Conservation (phyloP, 1,284 basidiomycete species). For the Wallemia ichthyophaga region DNA sequence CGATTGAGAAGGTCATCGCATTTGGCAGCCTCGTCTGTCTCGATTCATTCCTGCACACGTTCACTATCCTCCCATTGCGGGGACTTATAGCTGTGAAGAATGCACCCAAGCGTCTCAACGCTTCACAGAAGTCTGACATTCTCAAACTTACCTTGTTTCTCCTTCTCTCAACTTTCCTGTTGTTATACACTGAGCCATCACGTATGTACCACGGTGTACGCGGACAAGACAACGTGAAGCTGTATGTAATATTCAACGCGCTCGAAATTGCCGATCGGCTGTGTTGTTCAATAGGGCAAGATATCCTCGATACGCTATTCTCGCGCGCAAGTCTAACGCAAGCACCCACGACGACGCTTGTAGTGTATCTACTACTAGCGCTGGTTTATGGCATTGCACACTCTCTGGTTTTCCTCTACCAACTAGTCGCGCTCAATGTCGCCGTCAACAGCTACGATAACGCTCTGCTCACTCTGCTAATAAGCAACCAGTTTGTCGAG, state of each 20-base stretch:
- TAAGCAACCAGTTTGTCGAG: constrained; percentile 97
- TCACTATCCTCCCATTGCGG: constrained; percentile 87
- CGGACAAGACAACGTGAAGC: constrained; percentile 94
- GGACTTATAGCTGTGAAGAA: constrained; percentile 12
- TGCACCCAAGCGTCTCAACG: constrained; percentile 21
- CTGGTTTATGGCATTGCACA: constrained; percentile 60
- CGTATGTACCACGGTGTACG: constrained; percentile 96
- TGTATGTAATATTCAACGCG: constrained; percentile 98
- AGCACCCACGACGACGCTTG: constrained; percentile 16
- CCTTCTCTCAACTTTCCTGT: constrained; percentile 40
- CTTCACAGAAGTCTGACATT: constrained; percentile 74
- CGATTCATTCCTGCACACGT: constrained; percentile 90
- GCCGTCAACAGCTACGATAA: constrained; percentile 98
- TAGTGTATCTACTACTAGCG: constrained; percentile 32
- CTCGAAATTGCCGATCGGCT: constrained; percentile 85
- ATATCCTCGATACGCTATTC: constrained; percentile 84
- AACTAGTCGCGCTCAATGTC: constrained; percentile 80
- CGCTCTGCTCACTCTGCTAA: constrained; percentile 66
- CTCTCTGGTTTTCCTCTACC: constrained; percentile 84
- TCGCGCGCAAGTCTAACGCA: constrained; percentile 60
- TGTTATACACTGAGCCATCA: constrained; percentile 69
- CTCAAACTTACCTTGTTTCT: constrained; percentile 47
- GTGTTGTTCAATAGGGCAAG: constrained; percentile 89
- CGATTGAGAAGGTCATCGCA: constrained; percentile 74
- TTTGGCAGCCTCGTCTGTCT: constrained; percentile 85